Percentiles rank a stretch among this genome's conserved stretches.
These are phyloP conservation scores for Ogataea siamensis DNA, from an alignment of 805 yeast genomes.

Conservation along the genomic window DNA sequence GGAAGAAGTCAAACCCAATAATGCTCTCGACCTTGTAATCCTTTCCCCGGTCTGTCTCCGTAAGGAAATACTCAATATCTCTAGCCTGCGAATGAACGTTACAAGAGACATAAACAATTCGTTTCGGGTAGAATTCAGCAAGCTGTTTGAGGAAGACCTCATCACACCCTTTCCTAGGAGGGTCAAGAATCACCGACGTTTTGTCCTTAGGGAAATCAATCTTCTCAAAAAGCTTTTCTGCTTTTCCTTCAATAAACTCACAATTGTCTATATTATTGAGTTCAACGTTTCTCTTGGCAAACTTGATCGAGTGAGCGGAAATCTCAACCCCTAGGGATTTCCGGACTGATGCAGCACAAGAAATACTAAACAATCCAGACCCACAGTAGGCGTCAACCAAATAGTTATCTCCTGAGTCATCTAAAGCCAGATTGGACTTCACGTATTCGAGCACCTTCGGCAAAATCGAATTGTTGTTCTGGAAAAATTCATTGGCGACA, in stretches of 20 bases:
- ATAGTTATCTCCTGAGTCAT: conserved; percentile 39
- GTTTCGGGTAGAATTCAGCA: conserved; percentile 77
- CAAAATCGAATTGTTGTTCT: conserved; percentile 87
- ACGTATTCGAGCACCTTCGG: conserved; percentile 84
- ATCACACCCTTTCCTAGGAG: conserved; percentile 97
- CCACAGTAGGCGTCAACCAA: conserved; percentile 26
- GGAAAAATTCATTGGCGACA: conserved; percentile 95
- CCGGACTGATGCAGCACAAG: conserved; percentile 79
- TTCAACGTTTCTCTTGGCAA: conserved; percentile 80
- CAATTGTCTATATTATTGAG: conserved; percentile 76
- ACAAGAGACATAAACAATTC: conserved; percentile 92
- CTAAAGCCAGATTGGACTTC: conserved; percentile 57
- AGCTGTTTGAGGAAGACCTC: conserved; percentile 82
- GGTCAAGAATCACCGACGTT: conserved; percentile 91
- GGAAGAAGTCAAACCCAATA: conserved; percentile 93
- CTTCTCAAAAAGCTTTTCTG: conserved; percentile 80
- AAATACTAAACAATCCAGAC: conserved; percentile 79
- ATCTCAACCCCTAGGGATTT: conserved; percentile 92
- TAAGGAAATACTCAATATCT: conserved; percentile 80
- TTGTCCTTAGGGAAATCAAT: conserved; percentile 71
- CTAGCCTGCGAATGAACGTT: conserved; percentile 98
- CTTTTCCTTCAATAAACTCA: conserved; percentile 84
- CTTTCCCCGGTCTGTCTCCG: conserved; percentile 58
- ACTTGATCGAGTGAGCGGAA: conserved; percentile 83
- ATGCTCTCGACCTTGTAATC: conserved; percentile 74